Percentiles rank a stretch among this genome's conserved stretches.
Conservation (phyloP, 2,329 filamentous ascomycete genomes). For the Xylariomycetidae sp. region DNA sequence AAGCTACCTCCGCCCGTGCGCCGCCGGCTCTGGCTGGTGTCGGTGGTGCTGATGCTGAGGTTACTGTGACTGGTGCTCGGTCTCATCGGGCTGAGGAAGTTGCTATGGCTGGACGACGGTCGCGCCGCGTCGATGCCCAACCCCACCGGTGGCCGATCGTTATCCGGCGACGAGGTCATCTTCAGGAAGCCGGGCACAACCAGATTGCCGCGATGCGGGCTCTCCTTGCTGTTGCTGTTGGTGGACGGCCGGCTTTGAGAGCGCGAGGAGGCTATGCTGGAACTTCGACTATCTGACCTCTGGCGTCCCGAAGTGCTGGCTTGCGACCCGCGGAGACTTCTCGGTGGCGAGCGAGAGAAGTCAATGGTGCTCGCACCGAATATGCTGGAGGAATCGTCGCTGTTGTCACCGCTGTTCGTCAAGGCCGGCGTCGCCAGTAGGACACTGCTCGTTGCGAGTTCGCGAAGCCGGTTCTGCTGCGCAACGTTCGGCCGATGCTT, state of each 20-base stretch:
- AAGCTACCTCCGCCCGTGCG: constrained; percentile 26
- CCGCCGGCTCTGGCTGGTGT: constrained; percentile 13
- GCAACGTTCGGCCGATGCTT: constrained; percentile 77
- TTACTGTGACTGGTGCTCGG: constrained; percentile 7
- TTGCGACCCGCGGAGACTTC: constrained; percentile 44
- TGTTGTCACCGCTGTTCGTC: constrained; percentile 41
- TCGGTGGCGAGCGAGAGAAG: constrained; percentile 53
- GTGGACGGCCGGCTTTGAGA: constrained; percentile 28
- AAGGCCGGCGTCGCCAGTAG: constrained; percentile 45
- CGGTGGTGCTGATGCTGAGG: constrained; percentile 3
- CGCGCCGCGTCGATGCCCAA: constrained; percentile 21
- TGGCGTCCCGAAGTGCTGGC: constrained; percentile 38
- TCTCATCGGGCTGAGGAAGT: constrained; percentile 11
- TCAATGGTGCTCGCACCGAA: constrained; percentile 48
- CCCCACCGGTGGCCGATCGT: constrained; percentile 15
- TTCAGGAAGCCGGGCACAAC: constrained; percentile 25
- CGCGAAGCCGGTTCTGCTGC: constrained; percentile 71
- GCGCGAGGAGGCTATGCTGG: constrained; percentile 41
- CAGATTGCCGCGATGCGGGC: constrained; percentile 15
- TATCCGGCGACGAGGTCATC: constrained; percentile 25
- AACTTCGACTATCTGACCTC: constrained; percentile 44
- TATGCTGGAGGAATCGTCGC: constrained; percentile 51
- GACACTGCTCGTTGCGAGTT: constrained; percentile 74
- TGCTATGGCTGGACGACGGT: constrained; percentile 23
- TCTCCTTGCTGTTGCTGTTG: constrained; percentile 11